Base-by-base conservation (phyloP, 1,284 basidiomycete genomes). In the Tilletia indica region DNA sequence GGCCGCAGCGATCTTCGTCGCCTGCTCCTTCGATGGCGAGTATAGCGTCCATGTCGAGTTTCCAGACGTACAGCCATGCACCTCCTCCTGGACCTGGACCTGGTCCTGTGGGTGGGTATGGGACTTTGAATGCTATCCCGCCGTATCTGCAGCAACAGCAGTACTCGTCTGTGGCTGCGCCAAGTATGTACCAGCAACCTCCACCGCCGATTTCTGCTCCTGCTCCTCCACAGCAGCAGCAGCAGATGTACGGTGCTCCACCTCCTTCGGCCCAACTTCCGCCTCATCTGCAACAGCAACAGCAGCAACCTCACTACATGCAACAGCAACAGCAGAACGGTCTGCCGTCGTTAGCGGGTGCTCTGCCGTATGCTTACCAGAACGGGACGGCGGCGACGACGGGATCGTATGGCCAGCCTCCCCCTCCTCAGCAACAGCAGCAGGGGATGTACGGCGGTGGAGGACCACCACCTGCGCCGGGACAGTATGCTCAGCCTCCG, bases 61-160 rank as follows among this genome's bases (percentile, higher is more conserved):
- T 64, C 61, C 61, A 64, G 61, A 64, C 61, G 61, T 64, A 64
- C 61, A 64, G 51, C 51, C 51, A 54, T 25, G 51, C 21, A 19
- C 19, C 19, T 19, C 19, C 51, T 6, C 51, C 51, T 54, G 25
- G 25, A 31, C 25, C 25, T 31, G 25, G 25, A 31, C 25, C 25
- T 31, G 25, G 25, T 31, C 1, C 51, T 11, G 2, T 54, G 6
- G 51, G 51, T 25, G 19, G 21, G 16, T 54, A 54, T 54, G 42
- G 42, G 42, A 45, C 42, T 0, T 9, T 45, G 14, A 8, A 45
- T 45, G 6, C 42, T 8, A 45, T 45, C 42, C 51, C 51, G 8
- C 11, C 51, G 6, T 19, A 19, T 25, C 51, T n/a, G 51, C 51
- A 54, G 16, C 16, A 54, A 8, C 51, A 54, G 51, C 8, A 6